phyloP scores from a whole-genome alignment of 345 rosid genomes.

The Bruguiera parviflora region DNA sequence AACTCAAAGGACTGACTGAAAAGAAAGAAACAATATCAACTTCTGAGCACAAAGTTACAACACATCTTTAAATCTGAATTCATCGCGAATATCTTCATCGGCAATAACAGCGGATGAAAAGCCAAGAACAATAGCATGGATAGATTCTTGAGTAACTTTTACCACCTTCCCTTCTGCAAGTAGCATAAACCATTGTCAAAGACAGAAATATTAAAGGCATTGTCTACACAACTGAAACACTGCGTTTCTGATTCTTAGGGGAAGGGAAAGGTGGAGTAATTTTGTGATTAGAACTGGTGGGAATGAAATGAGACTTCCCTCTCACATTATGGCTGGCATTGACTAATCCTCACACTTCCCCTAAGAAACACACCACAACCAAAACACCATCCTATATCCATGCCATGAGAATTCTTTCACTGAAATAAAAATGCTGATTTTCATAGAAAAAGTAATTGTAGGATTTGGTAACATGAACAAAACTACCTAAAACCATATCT shows the following conservation, averaged over 20 bases:
- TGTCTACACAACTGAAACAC: too few relatives aligned
- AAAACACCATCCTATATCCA: too few relatives aligned
- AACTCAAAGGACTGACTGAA: background rate
- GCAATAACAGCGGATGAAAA: slow-evolving; percentile 71
- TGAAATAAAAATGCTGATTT: too few relatives aligned
- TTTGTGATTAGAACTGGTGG: too few relatives aligned
- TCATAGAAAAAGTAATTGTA: too few relatives aligned
- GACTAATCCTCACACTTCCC: too few relatives aligned
- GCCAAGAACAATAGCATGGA: slow-evolving; percentile 75
- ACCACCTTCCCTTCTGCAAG: slow-evolving; percentile 72
- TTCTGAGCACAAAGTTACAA: slow-evolving; percentile 1
- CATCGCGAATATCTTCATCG: slow-evolving; percentile 61
- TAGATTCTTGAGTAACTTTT: slow-evolving; percentile 61
- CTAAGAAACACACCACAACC: too few relatives aligned
- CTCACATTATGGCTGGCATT: too few relatives aligned
- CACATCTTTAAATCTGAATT: slow-evolving; percentile 57
- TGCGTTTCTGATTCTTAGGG: too few relatives aligned
- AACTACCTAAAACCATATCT: slow-evolving; percentile 59
- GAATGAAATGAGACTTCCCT: too few relatives aligned
- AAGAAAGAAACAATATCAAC: background rate
- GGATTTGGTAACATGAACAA: background rate
- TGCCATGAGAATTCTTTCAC: too few relatives aligned
- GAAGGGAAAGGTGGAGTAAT: too few relatives aligned
- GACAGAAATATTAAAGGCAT: background rate
- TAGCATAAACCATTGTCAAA: slow-evolving; percentile 2